Conservation (phyloP, 495 filamentous ascomycete genomes). For the Aspergillus ellipticus region DNA sequence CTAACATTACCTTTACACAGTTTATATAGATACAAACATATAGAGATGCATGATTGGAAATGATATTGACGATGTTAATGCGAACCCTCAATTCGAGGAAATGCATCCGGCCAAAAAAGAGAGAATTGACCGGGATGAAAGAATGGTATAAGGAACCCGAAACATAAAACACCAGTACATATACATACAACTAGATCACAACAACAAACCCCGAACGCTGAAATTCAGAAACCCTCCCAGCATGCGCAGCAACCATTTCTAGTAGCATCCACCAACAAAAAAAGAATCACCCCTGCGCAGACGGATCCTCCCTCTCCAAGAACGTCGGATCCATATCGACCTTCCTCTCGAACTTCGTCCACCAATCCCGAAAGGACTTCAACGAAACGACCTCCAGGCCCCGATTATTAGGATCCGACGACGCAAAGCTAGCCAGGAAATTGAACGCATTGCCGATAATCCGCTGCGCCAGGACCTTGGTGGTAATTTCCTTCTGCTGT, state of each 20-base stretch:
- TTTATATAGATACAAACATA: not conserved
- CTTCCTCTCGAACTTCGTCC: slow-evolving; percentile 90
- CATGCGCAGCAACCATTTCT: not conserved
- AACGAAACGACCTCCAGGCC: slow-evolving; percentile 83
- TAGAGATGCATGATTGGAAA: slow-evolving; percentile 1
- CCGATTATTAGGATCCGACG: slow-evolving; percentile 36
- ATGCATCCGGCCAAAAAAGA: too few species aligned
- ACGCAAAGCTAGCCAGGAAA: slow-evolving; percentile 85
- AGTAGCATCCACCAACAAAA: not conserved
- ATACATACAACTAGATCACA: not conserved
- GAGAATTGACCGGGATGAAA: not conserved
- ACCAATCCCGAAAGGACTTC: slow-evolving; percentile 93
- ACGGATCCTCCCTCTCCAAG: slow-evolving; percentile 71
- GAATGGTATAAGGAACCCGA: not conserved
- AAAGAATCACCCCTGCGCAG: slow-evolving; percentile 15
- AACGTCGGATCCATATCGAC: slow-evolving; percentile 84
- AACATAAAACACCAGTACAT: not conserved
- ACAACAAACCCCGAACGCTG: not conserved
- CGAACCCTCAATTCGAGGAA: too few species aligned
- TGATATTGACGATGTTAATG: not conserved
- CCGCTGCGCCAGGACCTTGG: slow-evolving; percentile 77
- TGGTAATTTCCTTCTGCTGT: slow-evolving; percentile 46
- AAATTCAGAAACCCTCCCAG: not conserved
- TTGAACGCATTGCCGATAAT: slow-evolving; percentile 98
- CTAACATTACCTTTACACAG: too few species aligned